Evolutionary conservation across 345 rosid genomes (phyloP).

Genomic region (Lepidium aucheri): DNA sequence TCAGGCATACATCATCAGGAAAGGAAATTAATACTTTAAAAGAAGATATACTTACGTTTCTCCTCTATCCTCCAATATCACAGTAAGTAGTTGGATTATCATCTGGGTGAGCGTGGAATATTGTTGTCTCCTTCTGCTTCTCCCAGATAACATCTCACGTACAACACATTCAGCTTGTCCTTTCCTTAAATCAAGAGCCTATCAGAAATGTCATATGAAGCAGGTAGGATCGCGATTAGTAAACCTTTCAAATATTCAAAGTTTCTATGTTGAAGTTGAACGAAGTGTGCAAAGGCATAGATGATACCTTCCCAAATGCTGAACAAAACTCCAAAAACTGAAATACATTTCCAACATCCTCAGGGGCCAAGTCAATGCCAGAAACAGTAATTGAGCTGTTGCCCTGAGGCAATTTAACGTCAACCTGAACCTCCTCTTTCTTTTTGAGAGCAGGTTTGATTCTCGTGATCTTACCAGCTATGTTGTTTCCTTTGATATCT

Average conservation of each 20-base stretch:
- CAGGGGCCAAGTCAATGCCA: conserved; percentile 50
- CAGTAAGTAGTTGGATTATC: conserved; percentile 45
- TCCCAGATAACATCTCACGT: conserved; percentile 47
- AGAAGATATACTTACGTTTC: conserved; percentile 38
- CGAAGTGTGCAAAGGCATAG: background rate
- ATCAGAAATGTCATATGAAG: conserved; percentile 2
- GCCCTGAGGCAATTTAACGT: conserved; percentile 48
- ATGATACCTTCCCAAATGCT: conserved; percentile 65
- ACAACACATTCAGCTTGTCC: conserved; percentile 64
- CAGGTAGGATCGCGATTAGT: background rate
- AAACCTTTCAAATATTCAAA: background rate
- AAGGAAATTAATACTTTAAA: background rate
- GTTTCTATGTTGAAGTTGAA: background rate
- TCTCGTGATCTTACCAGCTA: background rate
- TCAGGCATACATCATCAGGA: background rate
- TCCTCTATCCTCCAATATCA: conserved; percentile 44
- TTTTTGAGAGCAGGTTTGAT: background rate
- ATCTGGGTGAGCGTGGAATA: conserved; percentile 44
- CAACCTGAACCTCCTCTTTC: conserved; percentile 24
- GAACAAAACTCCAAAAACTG: conserved; percentile 81
- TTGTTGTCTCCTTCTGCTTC: conserved; percentile 42
- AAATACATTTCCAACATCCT: conserved; percentile 55
- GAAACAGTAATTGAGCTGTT: conserved; percentile 39
- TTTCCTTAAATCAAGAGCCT: conserved; percentile 67
- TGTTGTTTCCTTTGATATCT: conserved; percentile 6